phyloP scores from a whole-genome alignment of 2,329 filamentous ascomycete genomes.

The Colletotrichum gloeosporioides region DNA sequence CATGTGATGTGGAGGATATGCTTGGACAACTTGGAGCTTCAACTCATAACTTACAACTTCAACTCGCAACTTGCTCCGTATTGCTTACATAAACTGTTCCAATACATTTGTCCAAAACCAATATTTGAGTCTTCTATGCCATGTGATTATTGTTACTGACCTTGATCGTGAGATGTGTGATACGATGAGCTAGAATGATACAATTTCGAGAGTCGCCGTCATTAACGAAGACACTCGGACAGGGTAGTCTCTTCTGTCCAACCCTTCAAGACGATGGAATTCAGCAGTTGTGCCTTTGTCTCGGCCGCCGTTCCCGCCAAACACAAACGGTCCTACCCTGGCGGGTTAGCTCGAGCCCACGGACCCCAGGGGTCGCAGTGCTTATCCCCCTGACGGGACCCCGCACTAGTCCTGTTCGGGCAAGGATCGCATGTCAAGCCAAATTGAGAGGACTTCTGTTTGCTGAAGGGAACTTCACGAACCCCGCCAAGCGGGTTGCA shows the following conservation, averaged over 20 bases:
- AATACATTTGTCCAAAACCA: background rate
- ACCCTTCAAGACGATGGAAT: background rate
- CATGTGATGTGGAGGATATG: background rate
- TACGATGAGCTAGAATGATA: background rate
- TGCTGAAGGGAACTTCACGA: conserved; percentile 12
- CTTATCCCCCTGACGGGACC: background rate
- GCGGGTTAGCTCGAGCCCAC: background rate
- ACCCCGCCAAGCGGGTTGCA: conserved; percentile 4
- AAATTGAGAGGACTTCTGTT: conserved; percentile 11
- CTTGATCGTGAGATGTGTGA: background rate
- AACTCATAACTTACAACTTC: background rate
- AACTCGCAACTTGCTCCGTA: background rate
- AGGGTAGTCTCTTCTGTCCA: background rate
- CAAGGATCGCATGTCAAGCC: background rate
- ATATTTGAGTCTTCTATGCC: background rate
- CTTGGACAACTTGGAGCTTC: background rate
- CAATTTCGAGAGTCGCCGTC: background rate
- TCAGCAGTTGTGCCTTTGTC: background rate
- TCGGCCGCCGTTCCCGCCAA: background rate
- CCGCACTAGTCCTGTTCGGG: conserved; percentile 13
- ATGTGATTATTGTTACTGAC: background rate
- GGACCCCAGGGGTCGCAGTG: background rate
- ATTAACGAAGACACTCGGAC: background rate
- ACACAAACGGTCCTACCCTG: background rate
- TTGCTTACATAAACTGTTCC: background rate